Conservation (phyloP, 169 alveolate species). For the Cryptosporidium baileyi region DNA sequence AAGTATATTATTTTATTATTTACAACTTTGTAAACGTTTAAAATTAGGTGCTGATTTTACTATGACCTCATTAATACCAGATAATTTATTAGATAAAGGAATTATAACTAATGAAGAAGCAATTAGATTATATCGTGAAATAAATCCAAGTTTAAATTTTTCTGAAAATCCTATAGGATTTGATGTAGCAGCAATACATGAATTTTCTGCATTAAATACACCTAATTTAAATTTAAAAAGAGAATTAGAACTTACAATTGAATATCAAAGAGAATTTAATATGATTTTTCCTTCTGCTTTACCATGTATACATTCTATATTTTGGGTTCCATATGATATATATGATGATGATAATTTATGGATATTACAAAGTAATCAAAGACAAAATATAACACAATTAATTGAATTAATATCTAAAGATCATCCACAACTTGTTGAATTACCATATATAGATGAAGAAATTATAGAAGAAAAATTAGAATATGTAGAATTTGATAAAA, state of each 20-base stretch:
- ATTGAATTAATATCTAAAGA: slow-evolving; percentile 46
- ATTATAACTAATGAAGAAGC: slow-evolving; percentile 42
- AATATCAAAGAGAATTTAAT: slow-evolving; percentile 58
- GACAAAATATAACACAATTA: slow-evolving; percentile 1
- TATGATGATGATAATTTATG: slow-evolving; percentile 66
- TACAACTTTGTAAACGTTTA: slow-evolving; percentile 54
- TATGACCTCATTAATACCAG: slow-evolving; percentile 67
- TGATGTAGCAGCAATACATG: slow-evolving; percentile 64
- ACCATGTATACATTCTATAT: slow-evolving; percentile 69
- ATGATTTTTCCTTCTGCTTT: slow-evolving; percentile 61
- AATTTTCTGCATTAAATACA: slow-evolving; percentile 63
- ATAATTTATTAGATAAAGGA: slow-evolving; percentile 20
- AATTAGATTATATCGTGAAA: slow-evolving; percentile 50
- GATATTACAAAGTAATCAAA: slow-evolving; percentile 23
- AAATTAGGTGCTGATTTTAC: slow-evolving; percentile 36
- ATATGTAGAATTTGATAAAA: slow-evolving; percentile 1
- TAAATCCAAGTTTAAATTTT: slow-evolving; percentile 60
- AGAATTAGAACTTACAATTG: slow-evolving; percentile 49
- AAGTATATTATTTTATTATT: slow-evolving; percentile 63
- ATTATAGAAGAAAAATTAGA: slow-evolving; percentile 30
- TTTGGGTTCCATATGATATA: slow-evolving; percentile 62
- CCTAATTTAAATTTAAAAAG: slow-evolving; percentile 60
- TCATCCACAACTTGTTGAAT: slow-evolving; percentile 55
- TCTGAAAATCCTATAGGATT: slow-evolving; percentile 56
- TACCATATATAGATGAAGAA: slow-evolving; percentile 66